Evolutionary conservation across 2,329 filamentous ascomycete species (phyloP), one percentile per base, ranked within the genome.

Genomic region (Pseudogymnoascus sp.): DNA sequence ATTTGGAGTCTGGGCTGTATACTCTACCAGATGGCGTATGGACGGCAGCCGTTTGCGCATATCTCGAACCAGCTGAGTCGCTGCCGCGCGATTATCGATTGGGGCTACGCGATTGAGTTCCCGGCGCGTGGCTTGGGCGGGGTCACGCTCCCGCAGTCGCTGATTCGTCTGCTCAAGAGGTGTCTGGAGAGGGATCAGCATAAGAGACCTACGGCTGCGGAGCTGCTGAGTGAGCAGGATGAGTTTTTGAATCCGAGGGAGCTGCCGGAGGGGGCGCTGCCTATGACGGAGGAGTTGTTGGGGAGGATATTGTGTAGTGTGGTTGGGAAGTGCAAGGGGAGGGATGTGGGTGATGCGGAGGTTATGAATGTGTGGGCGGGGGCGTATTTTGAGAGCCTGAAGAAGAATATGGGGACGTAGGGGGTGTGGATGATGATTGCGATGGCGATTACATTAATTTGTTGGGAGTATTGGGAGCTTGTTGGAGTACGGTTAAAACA

Each of bases 1-100:
- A 88, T 99, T 16, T 99, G 95, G 95, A 93, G 89, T 73, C 78
- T 99, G 12, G 95, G 95, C 16, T 99, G 95, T 73, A 98, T 99
- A 65, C 80, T 99, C 12, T 99, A 96, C 77, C 93, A 98, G 74
- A 96, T 99, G 90, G 90, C 93, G 0, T 99, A 99, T 73, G 95
- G 95, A n/a, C 83, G 89, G n/a, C 89, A 91, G 3, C 95, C 95
- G 0, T 99, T 99, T 72, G 92, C 89, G 12, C 93, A 98, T 73
- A 96, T 99, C 69, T 80, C 85, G 64, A 95, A 93, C 75, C 90
- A 88, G 71, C 90, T 96, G 78, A 86, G 90, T 38, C 87, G 91
- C 22, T 95, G 96, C 73, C 87, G 91, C 75, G 90, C 90, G 65
- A 95, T 96, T 72, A 90, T 92, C 68, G 90, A 93, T 74, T 90